Evolutionary conservation across 106 monocot species (phyloP), one percentile per base, ranked within the genome.

Genomic region (Dioscorea dumetorum): DNA sequence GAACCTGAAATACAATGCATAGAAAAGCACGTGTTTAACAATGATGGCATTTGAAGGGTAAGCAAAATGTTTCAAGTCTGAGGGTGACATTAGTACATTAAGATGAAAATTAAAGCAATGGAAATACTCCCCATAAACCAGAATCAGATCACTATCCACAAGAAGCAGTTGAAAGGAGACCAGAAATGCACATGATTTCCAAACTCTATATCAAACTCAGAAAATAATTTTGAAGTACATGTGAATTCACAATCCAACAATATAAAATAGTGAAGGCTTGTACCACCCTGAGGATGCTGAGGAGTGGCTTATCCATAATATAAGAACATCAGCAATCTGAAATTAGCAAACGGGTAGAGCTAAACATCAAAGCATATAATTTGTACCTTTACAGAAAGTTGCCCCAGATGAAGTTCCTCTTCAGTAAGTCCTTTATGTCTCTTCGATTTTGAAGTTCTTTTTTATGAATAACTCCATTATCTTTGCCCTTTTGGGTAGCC

Each of bases 321-420:
- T 17, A 5, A 32, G 21, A 49, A 2, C 57, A 33, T 31, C 33
- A 10, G 23, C 22, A 70, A 70, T 10, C 18, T 22, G 12, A 52
- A 50, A 35, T 62, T n/a, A 53, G 24, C 12, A 32, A 33, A 19
- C 4, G 12, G 35, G 20, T 12, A 33, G 16, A 14, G 33, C 6
- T 16, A 33, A 49, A 24, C 54, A 24, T n/a, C 21, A 58, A 17
- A 65, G 35, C 21, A 41, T 22, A 16, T 0, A 19, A 61, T 2
- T 20, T 28, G 11, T 80, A 92, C 92, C 86, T 92, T 82, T 74
- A 75, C 60, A 66, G 80, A 87, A 20, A 97, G 68, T 19, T 88
- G 89, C 70, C 83, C 82, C 52, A 97, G 72, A 28, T 76, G 71
- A 58, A 92, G 92, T 15, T 49, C 76, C 63, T 81, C 70, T 80